A percentile compares a stretch with the other conserved stretches of the same genome.
These are phyloP conservation scores for Cornus controversa DNA, from an alignment of 148 eudicot species.

Conservation along the genomic window DNA sequence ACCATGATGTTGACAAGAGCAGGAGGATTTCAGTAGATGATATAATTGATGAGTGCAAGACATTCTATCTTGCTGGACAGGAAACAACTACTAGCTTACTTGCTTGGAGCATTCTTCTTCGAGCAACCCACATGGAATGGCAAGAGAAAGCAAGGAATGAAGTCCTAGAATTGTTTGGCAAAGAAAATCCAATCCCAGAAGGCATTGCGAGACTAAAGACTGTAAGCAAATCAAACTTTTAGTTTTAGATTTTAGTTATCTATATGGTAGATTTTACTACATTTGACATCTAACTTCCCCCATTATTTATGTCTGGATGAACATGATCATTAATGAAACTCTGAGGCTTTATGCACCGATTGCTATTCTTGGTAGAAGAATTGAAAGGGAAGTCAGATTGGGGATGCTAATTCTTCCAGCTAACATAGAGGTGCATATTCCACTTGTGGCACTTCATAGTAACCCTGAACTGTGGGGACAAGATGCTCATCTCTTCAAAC, in stretches of 20 bases:
- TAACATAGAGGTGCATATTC: neutral
- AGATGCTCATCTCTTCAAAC: slow-evolving; percentile 1
- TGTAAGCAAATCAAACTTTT: slow-evolving; percentile 5
- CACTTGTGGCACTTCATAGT: neutral
- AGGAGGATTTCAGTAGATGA: slow-evolving; percentile 8
- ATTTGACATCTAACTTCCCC: too few species aligned
- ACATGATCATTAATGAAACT: slow-evolving; percentile 6
- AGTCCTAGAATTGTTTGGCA: slow-evolving; percentile 17
- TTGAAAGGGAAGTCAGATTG: neutral
- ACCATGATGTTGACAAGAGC: neutral
- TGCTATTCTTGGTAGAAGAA: neutral
- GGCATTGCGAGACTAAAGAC: slow-evolving; percentile 21
- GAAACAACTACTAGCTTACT: slow-evolving; percentile 7
- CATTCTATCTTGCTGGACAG: slow-evolving; percentile 14
- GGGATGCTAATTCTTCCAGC: slow-evolving; percentile 13
- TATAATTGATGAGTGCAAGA: slow-evolving; percentile 13
- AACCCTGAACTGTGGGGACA: slow-evolving; percentile 10
- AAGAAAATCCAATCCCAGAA: slow-evolving; percentile 17
- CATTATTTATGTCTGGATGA: neutral
- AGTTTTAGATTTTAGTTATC: too few species aligned
- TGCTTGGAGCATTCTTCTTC: slow-evolving; percentile 6
- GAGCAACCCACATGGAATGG: slow-evolving; percentile 25
- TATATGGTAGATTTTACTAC: too few species aligned
- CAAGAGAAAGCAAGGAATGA: slow-evolving; percentile 32
- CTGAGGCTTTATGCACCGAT: neutral